Conservation (phyloP, 495 filamentous ascomycete genomes). For the Hyaloscypha hepaticicola region DNA sequence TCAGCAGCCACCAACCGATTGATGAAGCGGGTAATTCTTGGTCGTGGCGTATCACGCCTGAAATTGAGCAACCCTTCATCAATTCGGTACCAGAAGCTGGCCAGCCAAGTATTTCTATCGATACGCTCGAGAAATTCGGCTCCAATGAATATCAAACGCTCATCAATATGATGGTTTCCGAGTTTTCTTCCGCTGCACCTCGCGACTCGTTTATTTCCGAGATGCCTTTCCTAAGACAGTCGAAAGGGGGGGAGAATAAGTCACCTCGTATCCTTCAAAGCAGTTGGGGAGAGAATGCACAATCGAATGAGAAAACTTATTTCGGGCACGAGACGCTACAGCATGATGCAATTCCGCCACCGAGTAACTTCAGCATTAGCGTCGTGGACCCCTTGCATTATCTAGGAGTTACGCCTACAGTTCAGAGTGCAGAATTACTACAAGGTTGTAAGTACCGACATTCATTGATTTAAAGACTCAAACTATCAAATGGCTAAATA, state of each 20-base stretch:
- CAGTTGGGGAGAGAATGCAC: too few species aligned
- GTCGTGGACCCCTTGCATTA: slow-evolving; percentile 24
- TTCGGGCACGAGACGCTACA: neutral
- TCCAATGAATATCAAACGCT: slow-evolving; percentile 9
- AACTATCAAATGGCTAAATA: neutral
- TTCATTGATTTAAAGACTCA: neutral
- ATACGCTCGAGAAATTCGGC: slow-evolving; percentile 7
- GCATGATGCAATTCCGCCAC: neutral
- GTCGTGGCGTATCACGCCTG: too few species aligned
- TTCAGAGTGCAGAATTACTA: slow-evolving; percentile 15
- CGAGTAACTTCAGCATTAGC: slow-evolving; percentile 16
- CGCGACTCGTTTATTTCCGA: neutral
- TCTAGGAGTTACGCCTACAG: slow-evolving; percentile 18
- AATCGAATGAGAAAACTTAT: neutral
- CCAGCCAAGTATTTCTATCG: neutral
- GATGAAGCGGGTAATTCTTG: too few species aligned
- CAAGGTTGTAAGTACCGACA: slow-evolving; percentile 18
- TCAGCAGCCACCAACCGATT: too few species aligned
- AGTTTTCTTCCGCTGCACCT: neutral
- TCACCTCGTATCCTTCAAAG: neutral
- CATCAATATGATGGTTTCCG: slow-evolving; percentile 4
- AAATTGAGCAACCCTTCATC: too few species aligned
- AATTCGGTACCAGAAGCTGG: too few species aligned
- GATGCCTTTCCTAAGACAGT: neutral
- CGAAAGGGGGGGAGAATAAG: neutral